Conservation (phyloP, 2,329 filamentous ascomycete species). For the Talaromyces amestolkiae region DNA sequence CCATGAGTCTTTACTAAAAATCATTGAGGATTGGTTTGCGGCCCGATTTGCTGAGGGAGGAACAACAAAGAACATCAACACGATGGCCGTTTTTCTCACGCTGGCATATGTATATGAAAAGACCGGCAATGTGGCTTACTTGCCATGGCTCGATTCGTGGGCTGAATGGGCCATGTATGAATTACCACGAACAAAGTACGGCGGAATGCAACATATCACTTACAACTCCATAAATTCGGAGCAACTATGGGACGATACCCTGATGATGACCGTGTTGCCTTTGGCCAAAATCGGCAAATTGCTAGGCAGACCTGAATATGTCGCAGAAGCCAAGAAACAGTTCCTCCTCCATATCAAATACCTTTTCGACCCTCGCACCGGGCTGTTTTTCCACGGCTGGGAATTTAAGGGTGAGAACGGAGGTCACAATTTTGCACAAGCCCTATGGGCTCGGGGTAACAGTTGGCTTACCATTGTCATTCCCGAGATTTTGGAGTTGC, state of each 20-base stretch:
- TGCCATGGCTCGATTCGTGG: constrained; percentile 77
- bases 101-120: constrained; percentile 76
- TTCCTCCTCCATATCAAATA: constrained; percentile 77
- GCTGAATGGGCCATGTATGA: constrained; percentile 81
- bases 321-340: constrained; percentile 74
- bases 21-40: constrained; percentile 72
- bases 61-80: constrained; percentile 84
- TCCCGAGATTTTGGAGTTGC: constrained; percentile 73
- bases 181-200: constrained; percentile 67
- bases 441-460: constrained; percentile 56
- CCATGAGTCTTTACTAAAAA: constrained; percentile 57
- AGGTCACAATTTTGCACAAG: constrained; percentile 58
- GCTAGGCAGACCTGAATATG: constrained; percentile 67
- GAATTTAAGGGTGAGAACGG: constrained; percentile 64
- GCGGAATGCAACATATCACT: constrained; percentile 72
- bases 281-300: constrained; percentile 75
- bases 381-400: constrained; percentile 81
- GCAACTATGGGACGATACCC: constrained; percentile 79
- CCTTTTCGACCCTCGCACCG: constrained; percentile 68
- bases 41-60: constrained; percentile 65
- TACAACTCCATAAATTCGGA: constrained; percentile 69
- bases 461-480: constrained; percentile 79
- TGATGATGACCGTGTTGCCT: constrained; percentile 85
- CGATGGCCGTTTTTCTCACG: constrained; percentile 75
- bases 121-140: constrained; percentile 64